Conservation (phyloP, 352 stramenopile genomes). For the Globisporangium iwayamae region DNA sequence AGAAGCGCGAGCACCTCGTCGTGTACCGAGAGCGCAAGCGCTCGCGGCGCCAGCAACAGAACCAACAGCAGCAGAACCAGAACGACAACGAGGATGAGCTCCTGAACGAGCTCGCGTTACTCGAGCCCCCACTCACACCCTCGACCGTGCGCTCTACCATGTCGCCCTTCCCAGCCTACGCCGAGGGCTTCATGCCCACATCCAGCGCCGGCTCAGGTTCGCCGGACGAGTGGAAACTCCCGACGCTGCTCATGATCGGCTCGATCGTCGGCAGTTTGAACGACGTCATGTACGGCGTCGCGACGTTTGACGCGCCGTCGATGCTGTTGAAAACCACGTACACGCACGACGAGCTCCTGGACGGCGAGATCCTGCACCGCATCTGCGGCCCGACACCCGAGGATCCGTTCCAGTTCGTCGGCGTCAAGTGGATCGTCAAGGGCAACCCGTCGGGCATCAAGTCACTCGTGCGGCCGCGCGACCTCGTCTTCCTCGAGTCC, state of each 20-base stretch:
- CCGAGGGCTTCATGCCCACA: constrained; percentile 10
- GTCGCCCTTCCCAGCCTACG: constrained; percentile 1
- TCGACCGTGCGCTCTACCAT: constrained; percentile 14
- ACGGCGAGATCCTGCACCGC: constrained; percentile 4
- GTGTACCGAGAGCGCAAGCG: constrained; percentile 27
- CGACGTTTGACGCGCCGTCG: constrained; percentile 33
- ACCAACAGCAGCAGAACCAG: neutral
- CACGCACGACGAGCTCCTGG: constrained; percentile 32
- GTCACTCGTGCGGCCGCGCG: constrained; percentile 14
- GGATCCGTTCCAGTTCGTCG: constrained; percentile 25
- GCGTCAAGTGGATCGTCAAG: constrained; percentile 26
- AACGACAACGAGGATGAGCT: neutral
- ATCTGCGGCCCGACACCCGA: constrained; percentile 11
- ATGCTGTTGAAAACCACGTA: constrained; percentile 53
- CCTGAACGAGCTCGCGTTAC: neutral
- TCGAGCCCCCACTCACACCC: constrained; percentile 9
- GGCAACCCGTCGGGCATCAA: constrained; percentile 8
- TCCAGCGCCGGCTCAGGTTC: neutral
- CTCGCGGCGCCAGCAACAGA: neutral
- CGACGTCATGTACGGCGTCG: constrained; percentile 60
- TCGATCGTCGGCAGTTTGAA: constrained; percentile 52
- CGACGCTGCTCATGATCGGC: constrained; percentile 52
- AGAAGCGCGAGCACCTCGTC: constrained; percentile 36
- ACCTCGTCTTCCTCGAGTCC: constrained; percentile 33
- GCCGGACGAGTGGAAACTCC: constrained; percentile 17